These are phyloP conservation scores for Parathielavia appendiculata DNA, from an alignment of 495 filamentous ascomycete species.

Conservation along the genomic window DNA sequence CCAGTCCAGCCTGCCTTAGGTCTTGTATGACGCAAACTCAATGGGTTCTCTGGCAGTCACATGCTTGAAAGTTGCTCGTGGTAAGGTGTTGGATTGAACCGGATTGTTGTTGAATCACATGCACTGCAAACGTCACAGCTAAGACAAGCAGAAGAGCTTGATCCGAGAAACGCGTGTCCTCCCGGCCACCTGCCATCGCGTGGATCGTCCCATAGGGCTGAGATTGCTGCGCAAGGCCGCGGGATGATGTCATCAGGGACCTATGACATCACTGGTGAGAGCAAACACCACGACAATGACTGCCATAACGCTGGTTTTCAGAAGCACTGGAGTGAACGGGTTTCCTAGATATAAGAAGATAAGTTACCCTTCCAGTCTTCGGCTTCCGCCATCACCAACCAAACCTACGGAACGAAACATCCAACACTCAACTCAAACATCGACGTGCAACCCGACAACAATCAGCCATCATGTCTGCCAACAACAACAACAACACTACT, in stretches of 20 bases:
- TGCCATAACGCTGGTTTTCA: no score
- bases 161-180: not conserved
- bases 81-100: no score
- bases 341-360: not conserved
- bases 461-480: conserved; percentile 55
- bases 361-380: not conserved
- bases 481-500: conserved; percentile 37
- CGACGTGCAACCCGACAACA: not conserved
- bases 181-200: not conserved
- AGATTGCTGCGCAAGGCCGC: not conserved
- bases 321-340: no score
- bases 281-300: not conserved
- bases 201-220: not conserved
- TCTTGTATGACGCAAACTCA: no score
- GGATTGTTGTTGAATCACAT: no score
- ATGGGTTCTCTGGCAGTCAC: no score
- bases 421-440: conserved; percentile 11
- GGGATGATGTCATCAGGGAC: conserved; percentile 20
- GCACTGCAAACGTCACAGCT: not conserved
- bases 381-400: not conserved
- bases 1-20: no score
- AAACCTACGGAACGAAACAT: conserved; percentile 1
- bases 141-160: not conserved
- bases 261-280: conserved; percentile 20
- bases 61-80: no score